Evolutionary conservation across 345 rosid species (phyloP).

Genomic region (Eucalyptus pauciflora): DNA sequence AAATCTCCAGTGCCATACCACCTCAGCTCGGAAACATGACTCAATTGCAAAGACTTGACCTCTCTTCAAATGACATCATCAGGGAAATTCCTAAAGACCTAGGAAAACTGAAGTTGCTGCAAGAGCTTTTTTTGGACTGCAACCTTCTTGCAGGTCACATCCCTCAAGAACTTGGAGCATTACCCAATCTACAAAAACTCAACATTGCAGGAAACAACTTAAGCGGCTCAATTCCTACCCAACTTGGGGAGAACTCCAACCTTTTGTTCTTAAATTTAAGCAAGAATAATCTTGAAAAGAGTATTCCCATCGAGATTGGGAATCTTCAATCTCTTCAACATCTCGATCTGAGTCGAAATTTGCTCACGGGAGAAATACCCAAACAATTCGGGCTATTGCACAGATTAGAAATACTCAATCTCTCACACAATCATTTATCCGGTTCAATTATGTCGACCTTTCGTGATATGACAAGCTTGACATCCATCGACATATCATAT

Average conservation of each 20-base stretch:
- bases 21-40: neutral
- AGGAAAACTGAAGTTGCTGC: conserved; percentile 1
- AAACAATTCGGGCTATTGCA: neutral
- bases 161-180: conserved; percentile 6
- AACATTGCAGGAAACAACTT: conserved; percentile 9
- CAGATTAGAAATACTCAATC: neutral
- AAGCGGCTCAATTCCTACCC: neutral
- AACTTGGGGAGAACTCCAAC: neutral
- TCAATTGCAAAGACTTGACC: neutral
- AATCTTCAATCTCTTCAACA: neutral
- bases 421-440: neutral
- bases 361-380: neutral
- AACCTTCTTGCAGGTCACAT: conserved; percentile 6
- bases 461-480: neutral
- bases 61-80: neutral
- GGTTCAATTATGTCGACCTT: conserved; percentile 5
- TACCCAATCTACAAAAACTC: neutral
- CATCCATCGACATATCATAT: conserved; percentile 1
- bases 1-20: neutral
- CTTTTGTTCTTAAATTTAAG: conserved; percentile 14
- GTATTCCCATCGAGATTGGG: conserved; percentile 3
- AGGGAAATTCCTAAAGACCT: neutral
- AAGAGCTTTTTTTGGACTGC: neutral
- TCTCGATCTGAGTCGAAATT: neutral
- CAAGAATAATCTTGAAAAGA: neutral